These are phyloP conservation scores for Pleurotus ostreatus DNA, from an alignment of 768 basidiomycete genomes.

Conservation along the genomic window DNA sequence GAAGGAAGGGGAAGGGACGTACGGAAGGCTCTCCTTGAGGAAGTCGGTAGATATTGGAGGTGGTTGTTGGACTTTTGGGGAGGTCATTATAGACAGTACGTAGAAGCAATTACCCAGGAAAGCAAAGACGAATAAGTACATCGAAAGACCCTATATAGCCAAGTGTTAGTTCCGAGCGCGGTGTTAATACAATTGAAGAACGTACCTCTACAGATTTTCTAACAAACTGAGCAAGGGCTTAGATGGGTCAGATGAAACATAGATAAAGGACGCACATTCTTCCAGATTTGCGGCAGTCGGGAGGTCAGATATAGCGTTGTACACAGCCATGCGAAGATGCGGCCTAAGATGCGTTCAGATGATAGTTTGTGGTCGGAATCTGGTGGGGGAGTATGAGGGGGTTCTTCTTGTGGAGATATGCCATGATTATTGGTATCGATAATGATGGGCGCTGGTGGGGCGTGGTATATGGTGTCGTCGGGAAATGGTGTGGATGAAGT, in stretches of 20 bases:
- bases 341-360: conserved; percentile 70
- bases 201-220: conserved; percentile 86
- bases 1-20: conserved; percentile 25
- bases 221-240: conserved; percentile 49
- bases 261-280: conserved; percentile 64
- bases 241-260: background rate
- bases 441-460: background rate
- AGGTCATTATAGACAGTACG: conserved; percentile 83
- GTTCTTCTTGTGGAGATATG: background rate
- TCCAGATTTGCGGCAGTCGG: conserved; percentile 97
- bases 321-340: conserved; percentile 92
- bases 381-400: conserved; percentile 11
- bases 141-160: conserved; percentile 74
- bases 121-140: conserved; percentile 90
- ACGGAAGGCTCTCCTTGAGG: conserved; percentile 84
- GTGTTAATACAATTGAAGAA: background rate
- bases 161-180: conserved; percentile 4
- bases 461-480: conserved; percentile 7
- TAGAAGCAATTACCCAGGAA: conserved; percentile 94
- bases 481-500: conserved; percentile 13
- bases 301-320: conserved; percentile 91
- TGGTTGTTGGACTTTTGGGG: conserved; percentile 57
- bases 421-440: background rate
- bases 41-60: conserved; percentile 60
- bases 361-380: conserved; percentile 19